Conservation (phyloP, 2,329 filamentous ascomycete genomes). For the Emergomyces pasteurianus region DNA sequence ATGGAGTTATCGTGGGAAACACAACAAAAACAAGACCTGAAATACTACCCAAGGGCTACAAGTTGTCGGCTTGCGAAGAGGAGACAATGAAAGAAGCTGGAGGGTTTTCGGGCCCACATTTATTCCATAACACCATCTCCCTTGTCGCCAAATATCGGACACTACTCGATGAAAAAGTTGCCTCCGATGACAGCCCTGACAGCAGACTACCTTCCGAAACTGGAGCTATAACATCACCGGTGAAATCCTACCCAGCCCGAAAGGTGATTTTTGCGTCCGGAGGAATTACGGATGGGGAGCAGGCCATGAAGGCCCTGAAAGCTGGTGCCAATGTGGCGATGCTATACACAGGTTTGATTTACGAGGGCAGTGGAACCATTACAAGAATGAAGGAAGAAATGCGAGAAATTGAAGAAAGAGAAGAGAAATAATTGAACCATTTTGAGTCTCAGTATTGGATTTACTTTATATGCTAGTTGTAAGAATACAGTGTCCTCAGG, state of each 20-base stretch:
- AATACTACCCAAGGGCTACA: conserved; percentile 54
- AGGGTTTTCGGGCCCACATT: conserved; percentile 80
- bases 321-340: conserved; percentile 85
- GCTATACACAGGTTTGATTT: conserved; percentile 71
- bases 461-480: background rate
- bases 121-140: conserved; percentile 68
- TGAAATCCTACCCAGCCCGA: conserved; percentile 10
- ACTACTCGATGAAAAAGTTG: conserved; percentile 46
- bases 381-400: conserved; percentile 40
- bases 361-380: conserved; percentile 50
- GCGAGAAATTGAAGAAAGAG: conserved; percentile 23
- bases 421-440: background rate
- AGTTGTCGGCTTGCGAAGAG: conserved; percentile 55
- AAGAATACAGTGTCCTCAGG: background rate
- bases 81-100: conserved; percentile 62
- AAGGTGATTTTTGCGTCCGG: conserved; percentile 92
- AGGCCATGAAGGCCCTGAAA: conserved; percentile 70
- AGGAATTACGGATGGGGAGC: conserved; percentile 76
- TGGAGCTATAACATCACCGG: conserved; percentile 9
- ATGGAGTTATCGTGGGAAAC: conserved; percentile 94
- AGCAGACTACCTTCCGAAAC: conserved; percentile 8
- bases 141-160: conserved; percentile 70
- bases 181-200: conserved; percentile 11
- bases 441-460: background rate
- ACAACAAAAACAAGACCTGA: conserved; percentile 76